A percentile compares a stretch with the other conserved stretches of the same genome.
These are phyloP conservation scores for Pseudogymnoascus sp. DNA, from an alignment of 2,329 filamentous ascomycete species.

Conservation along the genomic window DNA sequence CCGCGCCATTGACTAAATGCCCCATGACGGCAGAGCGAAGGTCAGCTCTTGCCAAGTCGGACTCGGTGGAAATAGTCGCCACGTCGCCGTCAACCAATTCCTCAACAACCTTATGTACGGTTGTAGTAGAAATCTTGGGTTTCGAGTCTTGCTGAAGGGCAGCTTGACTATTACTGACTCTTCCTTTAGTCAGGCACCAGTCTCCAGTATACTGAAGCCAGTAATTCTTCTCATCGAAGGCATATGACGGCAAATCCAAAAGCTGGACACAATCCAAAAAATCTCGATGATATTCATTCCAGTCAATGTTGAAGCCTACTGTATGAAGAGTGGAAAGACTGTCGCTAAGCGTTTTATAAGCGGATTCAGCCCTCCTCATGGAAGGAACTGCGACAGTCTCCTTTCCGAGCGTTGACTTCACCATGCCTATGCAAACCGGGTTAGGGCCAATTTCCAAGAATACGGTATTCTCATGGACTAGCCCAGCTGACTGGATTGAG, in stretches of 20 bases:
- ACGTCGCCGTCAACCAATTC: conserved; percentile 44
- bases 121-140: conserved; percentile 45
- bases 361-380: conserved; percentile 51
- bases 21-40: conserved; percentile 46
- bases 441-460: conserved; percentile 71
- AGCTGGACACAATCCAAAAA: conserved; percentile 50
- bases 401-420: conserved; percentile 53
- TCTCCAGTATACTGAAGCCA: conserved; percentile 58
- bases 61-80: conserved; percentile 44
- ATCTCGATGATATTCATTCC: conserved; percentile 60
- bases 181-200: conserved; percentile 58
- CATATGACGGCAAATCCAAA: conserved; percentile 58
- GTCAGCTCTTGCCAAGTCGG: conserved; percentile 45
- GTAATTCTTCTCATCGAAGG: conserved; percentile 63
- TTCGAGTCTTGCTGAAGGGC: conserved; percentile 17
- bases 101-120: conserved; percentile 45
- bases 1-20: conserved; percentile 50
- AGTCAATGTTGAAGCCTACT: conserved; percentile 56
- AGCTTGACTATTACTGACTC: neutral
- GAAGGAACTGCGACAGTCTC: conserved; percentile 49
- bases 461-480: conserved; percentile 56
- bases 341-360: conserved; percentile 54
- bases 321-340: conserved; percentile 52
- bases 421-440: conserved; percentile 59
- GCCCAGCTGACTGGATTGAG: conserved; percentile 46